Base-by-base conservation (phyloP, 2,329 filamentous ascomycete species). In the Eutypella sp. region DNA sequence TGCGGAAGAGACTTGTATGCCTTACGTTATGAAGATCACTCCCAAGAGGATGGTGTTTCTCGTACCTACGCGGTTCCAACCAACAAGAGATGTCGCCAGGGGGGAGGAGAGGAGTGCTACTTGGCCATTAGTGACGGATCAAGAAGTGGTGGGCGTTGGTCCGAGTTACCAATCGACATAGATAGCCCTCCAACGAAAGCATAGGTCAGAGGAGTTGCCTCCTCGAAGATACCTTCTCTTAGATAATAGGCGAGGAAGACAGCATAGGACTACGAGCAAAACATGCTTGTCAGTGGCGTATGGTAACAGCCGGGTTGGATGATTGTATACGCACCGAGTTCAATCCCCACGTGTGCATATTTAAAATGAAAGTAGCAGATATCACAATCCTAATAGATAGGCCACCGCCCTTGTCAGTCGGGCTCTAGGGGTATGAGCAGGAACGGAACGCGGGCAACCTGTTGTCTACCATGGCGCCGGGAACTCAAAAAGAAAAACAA, bases 141-240 rank as follows among this genome's bases (percentile, higher is more conserved):
- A 5, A 5, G 29, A 33, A 5, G 29, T 15, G 5, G 11, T 33
- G 11, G 5, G 5, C 16, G 11, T 33, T 15, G 29, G 29, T 11
- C 13, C 5, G 13, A 49, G 60, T 34, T 57, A 71, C 69, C 61
- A 42, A 72, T 74, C 1, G 80, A 81, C 37, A 87, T 79, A 24
- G 80, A 84, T 0, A 88, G 69, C 0, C 82, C 83, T 23, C 87
- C 87, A n/a, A 92, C 75, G 60, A 92, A 90, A 34, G 87, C 87
- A 63, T 84, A 91, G 5, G 82, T 75, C 2, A 91, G 74, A 2
- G 77, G 67, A 0, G 78, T 81, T 2, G 85, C 78, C 13, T 77
- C 79, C 0, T 80, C 75, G 51, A 86, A 89, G 19, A 74, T 72
- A 43, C 81, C 69, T 41, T 76, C 76, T 16, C 74, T 69, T 15